A percentile compares a stretch with the other conserved stretches of the same genome.
These are phyloP conservation scores for Pseudopithomyces chartarum DNA, from an alignment of 2,329 filamentous ascomycete genomes.

Conservation along the genomic window DNA sequence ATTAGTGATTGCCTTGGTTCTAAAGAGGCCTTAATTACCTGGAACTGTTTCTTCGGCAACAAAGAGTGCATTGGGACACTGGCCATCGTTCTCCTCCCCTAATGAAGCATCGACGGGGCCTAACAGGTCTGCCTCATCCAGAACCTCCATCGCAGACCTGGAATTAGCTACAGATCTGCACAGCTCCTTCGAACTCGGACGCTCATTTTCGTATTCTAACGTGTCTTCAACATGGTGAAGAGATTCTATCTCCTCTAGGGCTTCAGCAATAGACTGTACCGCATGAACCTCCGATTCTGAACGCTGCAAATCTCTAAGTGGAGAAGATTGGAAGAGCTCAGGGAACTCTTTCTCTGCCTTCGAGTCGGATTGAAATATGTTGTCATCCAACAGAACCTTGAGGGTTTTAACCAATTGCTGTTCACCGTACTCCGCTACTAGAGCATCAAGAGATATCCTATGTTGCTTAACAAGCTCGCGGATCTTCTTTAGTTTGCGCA, in stretches of 20 bases:
- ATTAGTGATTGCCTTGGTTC: too few relatives aligned
- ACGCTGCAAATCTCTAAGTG: slow-evolving; percentile 28
- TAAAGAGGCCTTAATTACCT: too few relatives aligned
- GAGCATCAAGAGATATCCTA: neutral
- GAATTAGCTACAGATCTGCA: neutral
- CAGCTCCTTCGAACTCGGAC: neutral
- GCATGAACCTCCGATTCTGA: slow-evolving; percentile 34
- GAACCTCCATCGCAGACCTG: too few relatives aligned
- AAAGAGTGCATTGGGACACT: too few relatives aligned
- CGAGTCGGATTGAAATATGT: neutral
- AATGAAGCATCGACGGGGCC: too few relatives aligned
- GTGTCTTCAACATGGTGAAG: neutral
- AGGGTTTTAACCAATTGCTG: neutral
- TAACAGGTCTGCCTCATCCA: too few relatives aligned
- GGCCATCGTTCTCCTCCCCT: too few relatives aligned
- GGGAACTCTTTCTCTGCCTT: slow-evolving; percentile 33
- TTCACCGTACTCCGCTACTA: too few relatives aligned
- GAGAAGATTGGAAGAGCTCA: slow-evolving; percentile 35
- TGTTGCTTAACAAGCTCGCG: neutral
- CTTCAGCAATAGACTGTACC: slow-evolving; percentile 31
- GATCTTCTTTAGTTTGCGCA: slow-evolving; percentile 5
- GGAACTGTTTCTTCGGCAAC: too few relatives aligned
- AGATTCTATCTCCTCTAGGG: slow-evolving; percentile 28
- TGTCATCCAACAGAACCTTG: neutral
- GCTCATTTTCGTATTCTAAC: neutral